These are phyloP conservation scores for Cantharellus anzutake DNA, from an alignment of 768 basidiomycete species.

Conservation along the genomic window DNA sequence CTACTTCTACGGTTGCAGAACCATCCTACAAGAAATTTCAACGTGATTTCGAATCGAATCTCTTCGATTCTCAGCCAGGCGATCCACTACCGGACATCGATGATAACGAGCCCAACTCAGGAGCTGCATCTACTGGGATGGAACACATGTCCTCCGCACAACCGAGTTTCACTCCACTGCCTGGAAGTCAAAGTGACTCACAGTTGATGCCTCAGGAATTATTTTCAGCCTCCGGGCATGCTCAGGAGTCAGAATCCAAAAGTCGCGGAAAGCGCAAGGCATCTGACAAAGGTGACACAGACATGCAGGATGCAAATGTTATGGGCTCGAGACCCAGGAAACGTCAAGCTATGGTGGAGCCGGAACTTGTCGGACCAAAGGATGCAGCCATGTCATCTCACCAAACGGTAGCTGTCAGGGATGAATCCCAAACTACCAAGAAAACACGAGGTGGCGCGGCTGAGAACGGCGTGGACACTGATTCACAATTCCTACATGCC, in stretches of 20 bases:
- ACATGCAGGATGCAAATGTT: background rate
- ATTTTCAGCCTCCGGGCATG: background rate
- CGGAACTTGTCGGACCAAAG: background rate
- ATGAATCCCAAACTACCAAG: background rate
- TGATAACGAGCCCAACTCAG: background rate
- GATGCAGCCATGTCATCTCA: background rate
- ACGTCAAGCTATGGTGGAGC: background rate
- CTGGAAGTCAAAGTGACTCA: background rate
- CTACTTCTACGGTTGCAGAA: background rate
- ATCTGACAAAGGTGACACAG: no score
- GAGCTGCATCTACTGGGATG: background rate
- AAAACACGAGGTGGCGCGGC: background rate
- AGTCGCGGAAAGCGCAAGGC: no score
- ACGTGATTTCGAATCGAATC: background rate
- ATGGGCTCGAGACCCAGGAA: background rate
- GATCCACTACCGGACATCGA: background rate
- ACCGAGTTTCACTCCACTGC: background rate
- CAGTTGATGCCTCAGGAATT: background rate
- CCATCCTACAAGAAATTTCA: background rate
- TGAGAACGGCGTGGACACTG: constrained; percentile 27
- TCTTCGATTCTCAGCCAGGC: background rate
- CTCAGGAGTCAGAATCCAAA: background rate
- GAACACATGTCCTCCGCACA: no score
- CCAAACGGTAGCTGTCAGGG: background rate
- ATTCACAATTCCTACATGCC: constrained; percentile 48